Base-by-base conservation (phyloP, 257 asterid genomes). In the Capsicum rhomboideum region DNA sequence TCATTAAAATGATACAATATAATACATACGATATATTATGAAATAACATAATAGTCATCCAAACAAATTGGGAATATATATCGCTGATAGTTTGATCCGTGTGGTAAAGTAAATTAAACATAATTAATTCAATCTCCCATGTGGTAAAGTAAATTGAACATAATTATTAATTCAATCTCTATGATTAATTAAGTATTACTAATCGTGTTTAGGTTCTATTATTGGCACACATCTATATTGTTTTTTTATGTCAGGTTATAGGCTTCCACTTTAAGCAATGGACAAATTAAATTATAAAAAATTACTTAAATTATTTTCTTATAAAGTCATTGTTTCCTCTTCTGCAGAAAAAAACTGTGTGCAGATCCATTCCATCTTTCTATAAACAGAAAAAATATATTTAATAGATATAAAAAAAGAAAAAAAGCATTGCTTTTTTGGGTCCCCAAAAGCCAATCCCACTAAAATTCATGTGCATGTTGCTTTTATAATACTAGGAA, bases 371-470 rank as follows among this genome's bases (percentile, higher is more conserved):
- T 67, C 46, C 55, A 80, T 20, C 21, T 77, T 59, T 44, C 86
- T 54, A 59, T 74, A 75, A 83, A 59, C 40, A 58, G 78, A 49
- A 83, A 83, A 18, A 10, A 34, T 34, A 34, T 34, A 34, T 5
- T 34, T n/a, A n/a, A 34, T 34, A 34, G 12, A 8, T 23, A 59
- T 21, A 59, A 20, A 72, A 46, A 18, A 72, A 26, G 20, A 6
- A 21, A 16, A 21, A 52, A 34, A 34, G 9, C 61, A 20, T 26
- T n/a, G 44, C 44, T 42, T 52, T 66, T 31, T 29, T 34, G 23
- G 82, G 82, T 81, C 77, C 53, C 61, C 50, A 83, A 83, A 83
- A 40, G 80, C 59, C 66, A 84, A 80, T 67, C 12, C 12, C 72
- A 40, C 67, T 63, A 21, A 46, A 13, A 23, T 34, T 80, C 87